A percentile compares a stretch with the other conserved stretches of the same genome.
Evolutionary conservation across 2,329 filamentous ascomycete species (phyloP).

Genomic region (Xylariaceae sp.): DNA sequence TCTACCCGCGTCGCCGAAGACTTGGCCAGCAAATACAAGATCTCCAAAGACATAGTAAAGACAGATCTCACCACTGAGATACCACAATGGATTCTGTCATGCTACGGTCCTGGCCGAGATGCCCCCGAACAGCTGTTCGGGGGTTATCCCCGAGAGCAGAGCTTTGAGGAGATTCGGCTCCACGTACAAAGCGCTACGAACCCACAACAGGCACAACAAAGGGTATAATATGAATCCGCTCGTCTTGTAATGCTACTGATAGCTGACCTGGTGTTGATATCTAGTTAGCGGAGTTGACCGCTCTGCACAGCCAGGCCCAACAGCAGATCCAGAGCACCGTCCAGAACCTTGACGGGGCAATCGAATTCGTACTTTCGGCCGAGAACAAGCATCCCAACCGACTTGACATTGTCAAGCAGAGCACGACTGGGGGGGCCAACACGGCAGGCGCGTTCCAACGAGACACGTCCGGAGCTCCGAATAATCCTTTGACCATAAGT

Average conservation of each 20-base stretch:
- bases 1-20: conserved; percentile 11
- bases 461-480: conserved; percentile 10
- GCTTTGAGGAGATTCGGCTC: conserved; percentile 79
- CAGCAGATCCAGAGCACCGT: conserved; percentile 70
- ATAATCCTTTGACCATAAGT: conserved; percentile 25
- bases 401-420: conserved; percentile 56
- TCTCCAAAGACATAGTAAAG: conserved; percentile 58
- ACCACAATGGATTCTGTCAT: conserved; percentile 81
- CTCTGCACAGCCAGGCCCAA: conserved; percentile 60
- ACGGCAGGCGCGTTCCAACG: conserved; percentile 41
- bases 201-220: conserved; percentile 42
- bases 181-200: conserved; percentile 55
- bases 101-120: conserved; percentile 74
- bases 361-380: conserved; percentile 63
- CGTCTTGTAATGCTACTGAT: not conserved
- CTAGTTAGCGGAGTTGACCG: conserved; percentile 57
- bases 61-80: conserved; percentile 66
- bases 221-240: conserved; percentile 9
- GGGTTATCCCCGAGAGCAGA: conserved; percentile 74
- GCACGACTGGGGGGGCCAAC: conserved; percentile 35
- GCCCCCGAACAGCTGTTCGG: conserved; percentile 82
- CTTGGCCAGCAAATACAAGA: conserved; percentile 39
- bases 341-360: conserved; percentile 66
- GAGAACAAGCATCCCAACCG: conserved; percentile 73
- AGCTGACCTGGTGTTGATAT: not conserved